phyloP scores from a whole-genome alignment of 2,329 filamentous ascomycete species.

The Thielaviopsis euricoi region DNA sequence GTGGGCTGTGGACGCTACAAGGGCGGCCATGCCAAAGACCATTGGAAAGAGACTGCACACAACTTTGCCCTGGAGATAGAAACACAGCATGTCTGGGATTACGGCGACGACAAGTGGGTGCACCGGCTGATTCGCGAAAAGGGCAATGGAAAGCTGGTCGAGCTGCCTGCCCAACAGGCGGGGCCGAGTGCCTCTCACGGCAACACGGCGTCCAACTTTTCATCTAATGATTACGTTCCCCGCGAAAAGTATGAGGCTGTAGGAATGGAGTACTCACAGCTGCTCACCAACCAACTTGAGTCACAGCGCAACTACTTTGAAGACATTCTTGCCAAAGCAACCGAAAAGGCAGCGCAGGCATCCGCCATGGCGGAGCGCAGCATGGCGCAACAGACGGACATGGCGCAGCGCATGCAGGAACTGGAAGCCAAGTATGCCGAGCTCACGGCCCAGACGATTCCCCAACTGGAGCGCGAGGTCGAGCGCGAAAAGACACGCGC shows the following conservation, averaged over 20 bases:
- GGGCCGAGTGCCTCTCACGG: constrained; percentile 12
- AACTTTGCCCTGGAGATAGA: constrained; percentile 84
- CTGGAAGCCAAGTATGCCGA: constrained; percentile 19
- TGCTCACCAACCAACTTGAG: constrained; percentile 84
- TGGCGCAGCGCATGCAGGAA: constrained; percentile 15
- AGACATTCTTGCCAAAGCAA: constrained; percentile 74
- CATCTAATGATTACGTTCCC: constrained; percentile 48
- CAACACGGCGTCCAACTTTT: constrained; percentile 20
- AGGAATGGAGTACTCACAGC: constrained; percentile 83
- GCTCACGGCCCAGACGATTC: constrained; percentile 40
- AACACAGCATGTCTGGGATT: constrained; percentile 96
- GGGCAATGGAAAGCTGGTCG: constrained; percentile 79
- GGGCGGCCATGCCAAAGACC: constrained; percentile 78
- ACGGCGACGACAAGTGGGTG: constrained; percentile 87
- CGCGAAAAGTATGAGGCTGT: constrained; percentile 57
- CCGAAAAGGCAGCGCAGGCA: constrained; percentile 72
- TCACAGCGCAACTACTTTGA: constrained; percentile 89
- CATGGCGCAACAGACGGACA: constrained; percentile 20
- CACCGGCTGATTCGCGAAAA: constrained; percentile 91
- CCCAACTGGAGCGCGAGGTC: constrained; percentile 55
- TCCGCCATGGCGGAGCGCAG: constrained; percentile 49
- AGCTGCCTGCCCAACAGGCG: constrained; percentile 44
- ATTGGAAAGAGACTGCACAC: constrained; percentile 81
- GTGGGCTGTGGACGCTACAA: constrained; percentile 93
- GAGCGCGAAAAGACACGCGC: constrained; percentile 51